These are phyloP conservation scores for Porogramme epimiltina DNA, from an alignment of 1,284 basidiomycete species.

Conservation along the genomic window DNA sequence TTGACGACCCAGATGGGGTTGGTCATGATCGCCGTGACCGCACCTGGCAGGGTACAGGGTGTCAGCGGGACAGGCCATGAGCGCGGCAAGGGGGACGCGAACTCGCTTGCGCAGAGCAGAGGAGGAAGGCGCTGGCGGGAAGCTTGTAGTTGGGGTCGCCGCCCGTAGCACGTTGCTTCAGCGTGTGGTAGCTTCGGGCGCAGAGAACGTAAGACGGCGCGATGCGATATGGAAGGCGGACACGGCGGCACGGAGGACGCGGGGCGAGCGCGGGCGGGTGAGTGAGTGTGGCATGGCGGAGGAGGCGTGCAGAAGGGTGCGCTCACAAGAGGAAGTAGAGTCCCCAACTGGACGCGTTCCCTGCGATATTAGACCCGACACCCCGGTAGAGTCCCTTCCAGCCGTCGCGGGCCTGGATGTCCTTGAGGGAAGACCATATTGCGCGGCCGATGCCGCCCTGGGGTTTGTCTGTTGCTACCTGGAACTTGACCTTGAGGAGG, in stretches of 20 bases:
- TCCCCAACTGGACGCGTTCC: conserved; percentile 98
- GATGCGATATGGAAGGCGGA: neutral
- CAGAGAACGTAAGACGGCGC: neutral
- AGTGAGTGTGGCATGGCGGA: neutral
- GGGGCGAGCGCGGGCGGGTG: conserved; percentile 4
- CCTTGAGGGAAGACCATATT: conserved; percentile 77
- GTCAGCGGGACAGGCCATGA: conserved; percentile 16
- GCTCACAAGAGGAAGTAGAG: conserved; percentile 97
- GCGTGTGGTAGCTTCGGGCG: conserved; percentile 82
- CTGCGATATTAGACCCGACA: conserved; percentile 88
- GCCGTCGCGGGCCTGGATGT: conserved; percentile 78
- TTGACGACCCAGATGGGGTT: conserved; percentile 99
- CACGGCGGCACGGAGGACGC: neutral
- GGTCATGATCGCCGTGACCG: conserved; percentile 91
- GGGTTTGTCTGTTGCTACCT: conserved; percentile 78
- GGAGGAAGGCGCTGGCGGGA: conserved; percentile 80
- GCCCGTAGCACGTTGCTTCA: conserved; percentile 77
- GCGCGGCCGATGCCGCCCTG: conserved; percentile 69
- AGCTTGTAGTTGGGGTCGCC: conserved; percentile 62
- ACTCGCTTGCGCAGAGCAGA: conserved; percentile 96
- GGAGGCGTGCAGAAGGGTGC: neutral
- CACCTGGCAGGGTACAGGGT: conserved; percentile 53
- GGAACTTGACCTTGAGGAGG: conserved; percentile 93
- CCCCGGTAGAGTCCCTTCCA: conserved; percentile 91
- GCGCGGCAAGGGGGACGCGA: conserved; percentile 39